phyloP scores from a whole-genome alignment of 441 rosid species.

The Jatropha podagrica region DNA sequence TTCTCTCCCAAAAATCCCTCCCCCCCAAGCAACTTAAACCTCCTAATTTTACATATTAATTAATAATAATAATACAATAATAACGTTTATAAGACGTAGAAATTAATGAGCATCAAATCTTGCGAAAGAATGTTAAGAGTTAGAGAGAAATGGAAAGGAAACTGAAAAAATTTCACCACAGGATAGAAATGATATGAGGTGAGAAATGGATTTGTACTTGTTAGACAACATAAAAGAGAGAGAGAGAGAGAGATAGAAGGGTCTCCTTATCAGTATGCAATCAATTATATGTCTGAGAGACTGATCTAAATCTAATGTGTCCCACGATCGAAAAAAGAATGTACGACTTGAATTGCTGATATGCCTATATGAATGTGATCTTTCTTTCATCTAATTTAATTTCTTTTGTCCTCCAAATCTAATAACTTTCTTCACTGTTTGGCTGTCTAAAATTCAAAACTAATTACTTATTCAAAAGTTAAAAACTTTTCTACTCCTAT shows the following conservation, averaged over 20 bases:
- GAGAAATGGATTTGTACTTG: too few species aligned
- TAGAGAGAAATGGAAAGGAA: not conserved
- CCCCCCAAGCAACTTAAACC: too few species aligned
- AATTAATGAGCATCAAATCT: not conserved
- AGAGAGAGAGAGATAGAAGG: not conserved
- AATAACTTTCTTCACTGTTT: not conserved
- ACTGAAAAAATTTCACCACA: not conserved
- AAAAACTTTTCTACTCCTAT: too few species aligned
- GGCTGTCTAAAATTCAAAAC: too few species aligned
- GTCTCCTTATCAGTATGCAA: not conserved
- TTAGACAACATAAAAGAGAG: too few species aligned
- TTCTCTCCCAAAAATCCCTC: not conserved
- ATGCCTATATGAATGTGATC: not conserved
- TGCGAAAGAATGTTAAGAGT: not conserved
- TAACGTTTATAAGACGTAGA: not conserved
- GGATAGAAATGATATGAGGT: too few species aligned
- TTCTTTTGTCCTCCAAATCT: conserved; percentile 12
- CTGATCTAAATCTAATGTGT: conserved; percentile 3
- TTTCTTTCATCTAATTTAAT: not conserved
- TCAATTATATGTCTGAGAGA: conserved; percentile 18
- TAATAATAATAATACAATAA: too few species aligned
- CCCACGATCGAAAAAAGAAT: conserved; percentile 21
- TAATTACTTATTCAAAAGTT: too few species aligned
- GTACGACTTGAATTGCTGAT: conserved; percentile 14
- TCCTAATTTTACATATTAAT: too few species aligned